Percentiles rank a stretch among this genome's conserved stretches.
Evolutionary conservation across 306 rosid genomes (phyloP).

Genomic region (Cucurbita maxima): DNA sequence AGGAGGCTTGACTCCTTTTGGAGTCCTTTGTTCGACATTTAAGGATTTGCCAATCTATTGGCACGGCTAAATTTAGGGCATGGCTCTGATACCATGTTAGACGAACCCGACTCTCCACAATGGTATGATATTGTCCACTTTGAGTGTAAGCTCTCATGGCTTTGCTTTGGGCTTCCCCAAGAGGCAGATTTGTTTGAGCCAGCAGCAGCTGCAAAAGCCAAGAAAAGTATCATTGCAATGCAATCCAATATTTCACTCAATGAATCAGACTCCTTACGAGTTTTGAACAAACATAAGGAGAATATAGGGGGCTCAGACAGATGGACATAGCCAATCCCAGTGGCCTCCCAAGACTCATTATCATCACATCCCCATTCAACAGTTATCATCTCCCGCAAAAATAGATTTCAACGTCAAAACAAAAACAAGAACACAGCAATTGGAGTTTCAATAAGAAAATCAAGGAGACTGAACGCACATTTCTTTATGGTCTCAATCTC

Average conservation of each 20-base stretch:
- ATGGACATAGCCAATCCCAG: neutral
- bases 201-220: slow-evolving; percentile 37
- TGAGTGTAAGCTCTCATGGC: too few species aligned
- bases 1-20: too few species aligned
- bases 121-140: too few species aligned
- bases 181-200: slow-evolving; percentile 69
- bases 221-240: neutral
- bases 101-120: too few species aligned
- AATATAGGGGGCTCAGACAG: too few species aligned
- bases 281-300: neutral
- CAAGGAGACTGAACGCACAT: slow-evolving; percentile 11
- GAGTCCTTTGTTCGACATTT: too few species aligned
- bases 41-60: too few species aligned
- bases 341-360: neutral
- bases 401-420: neutral
- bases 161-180: too few species aligned
- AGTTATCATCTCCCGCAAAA: too few species aligned
- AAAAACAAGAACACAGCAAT: neutral
- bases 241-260: neutral
- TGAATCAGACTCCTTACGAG: neutral
- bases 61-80: too few species aligned
- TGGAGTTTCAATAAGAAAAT: neutral
- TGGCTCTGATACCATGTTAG: too few species aligned
- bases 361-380: neutral
- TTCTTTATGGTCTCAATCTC: slow-evolving; percentile 72